These are phyloP conservation scores for Aspergillus asperescens DNA, from an alignment of 495 filamentous ascomycete genomes.

Conservation along the genomic window DNA sequence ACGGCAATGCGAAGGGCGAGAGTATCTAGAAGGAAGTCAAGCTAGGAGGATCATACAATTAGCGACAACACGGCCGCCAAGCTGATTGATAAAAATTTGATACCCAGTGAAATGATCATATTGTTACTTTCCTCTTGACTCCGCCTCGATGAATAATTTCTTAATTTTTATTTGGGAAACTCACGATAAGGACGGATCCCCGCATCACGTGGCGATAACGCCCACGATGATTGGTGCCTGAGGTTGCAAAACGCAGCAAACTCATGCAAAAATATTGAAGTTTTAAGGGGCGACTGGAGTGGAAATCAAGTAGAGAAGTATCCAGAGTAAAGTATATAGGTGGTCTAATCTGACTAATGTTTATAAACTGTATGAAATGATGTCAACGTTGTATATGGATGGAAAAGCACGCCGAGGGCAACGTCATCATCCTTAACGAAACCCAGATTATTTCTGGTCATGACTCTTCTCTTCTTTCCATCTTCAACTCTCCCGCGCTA, in stretches of 20 bases:
- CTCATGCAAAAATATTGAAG: not conserved
- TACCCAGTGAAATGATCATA: not conserved
- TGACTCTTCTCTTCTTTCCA: not conserved
- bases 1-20: conserved; percentile 36
- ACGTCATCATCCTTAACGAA: not conserved
- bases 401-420: no score
- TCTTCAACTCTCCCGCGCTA: no score
- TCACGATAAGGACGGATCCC: conserved; percentile 15
- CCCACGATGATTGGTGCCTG: conserved; percentile 12
- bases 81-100: conserved; percentile 1
- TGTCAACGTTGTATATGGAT: no score
- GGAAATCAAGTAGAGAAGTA: not conserved
- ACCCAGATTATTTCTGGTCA: not conserved
- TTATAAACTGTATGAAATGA: no score
- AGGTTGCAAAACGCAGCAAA: not conserved
- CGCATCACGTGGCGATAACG: conserved; percentile 24
- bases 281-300: not conserved
- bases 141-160: not conserved
- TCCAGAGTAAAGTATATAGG: not conserved
- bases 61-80: conserved; percentile 20
- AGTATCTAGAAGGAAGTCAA: conserved; percentile 69
- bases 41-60: conserved; percentile 60
- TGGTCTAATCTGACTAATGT: no score
- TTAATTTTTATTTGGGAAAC: not conserved
- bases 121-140: no score